Percentiles rank a stretch among this genome's conserved stretches.
Evolutionary conservation across 2,329 filamentous ascomycete genomes (phyloP).

Genomic region (Fusarium sp.): DNA sequence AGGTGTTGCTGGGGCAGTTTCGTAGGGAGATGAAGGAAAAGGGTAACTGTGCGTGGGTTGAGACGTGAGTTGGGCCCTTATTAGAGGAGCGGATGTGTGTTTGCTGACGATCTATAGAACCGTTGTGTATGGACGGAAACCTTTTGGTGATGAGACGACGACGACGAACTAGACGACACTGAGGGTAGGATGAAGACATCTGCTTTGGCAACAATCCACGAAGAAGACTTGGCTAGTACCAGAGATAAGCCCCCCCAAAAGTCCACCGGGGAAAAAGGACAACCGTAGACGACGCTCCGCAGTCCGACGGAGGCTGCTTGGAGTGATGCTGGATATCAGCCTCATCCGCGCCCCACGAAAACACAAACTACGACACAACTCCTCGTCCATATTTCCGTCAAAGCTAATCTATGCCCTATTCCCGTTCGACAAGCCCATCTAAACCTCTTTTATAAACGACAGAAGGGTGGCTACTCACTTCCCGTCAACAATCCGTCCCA

Average conservation of each 20-base stretch:
- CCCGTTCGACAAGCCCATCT: too few species aligned
- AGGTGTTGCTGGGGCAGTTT: slow-evolving; percentile 37
- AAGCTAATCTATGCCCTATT: neutral
- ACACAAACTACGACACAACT: neutral
- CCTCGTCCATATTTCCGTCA: neutral
- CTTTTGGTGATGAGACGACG: neutral
- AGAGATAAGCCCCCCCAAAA: neutral
- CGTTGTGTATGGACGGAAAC: slow-evolving; percentile 31
- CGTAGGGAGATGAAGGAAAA: slow-evolving; percentile 24
- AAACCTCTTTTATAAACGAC: neutral
- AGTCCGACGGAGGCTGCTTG: neutral
- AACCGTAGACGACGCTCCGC: neutral
- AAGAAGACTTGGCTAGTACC: neutral
- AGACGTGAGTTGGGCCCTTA: slow-evolving; percentile 14
- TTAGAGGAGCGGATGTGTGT: neutral
- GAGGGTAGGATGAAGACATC: neutral
- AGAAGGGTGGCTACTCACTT: neutral
- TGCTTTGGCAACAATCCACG: neutral
- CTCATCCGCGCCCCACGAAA: neutral
- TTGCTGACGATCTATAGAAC: slow-evolving; percentile 10
- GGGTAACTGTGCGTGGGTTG: slow-evolving; percentile 20
- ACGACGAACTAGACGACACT: neutral
- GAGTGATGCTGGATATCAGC: neutral
- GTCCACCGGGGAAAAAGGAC: neutral
- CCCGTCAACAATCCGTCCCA: neutral